phyloP scores from a whole-genome alignment of 2,329 filamentous ascomycete genomes.

The Westerdykella sp. region DNA sequence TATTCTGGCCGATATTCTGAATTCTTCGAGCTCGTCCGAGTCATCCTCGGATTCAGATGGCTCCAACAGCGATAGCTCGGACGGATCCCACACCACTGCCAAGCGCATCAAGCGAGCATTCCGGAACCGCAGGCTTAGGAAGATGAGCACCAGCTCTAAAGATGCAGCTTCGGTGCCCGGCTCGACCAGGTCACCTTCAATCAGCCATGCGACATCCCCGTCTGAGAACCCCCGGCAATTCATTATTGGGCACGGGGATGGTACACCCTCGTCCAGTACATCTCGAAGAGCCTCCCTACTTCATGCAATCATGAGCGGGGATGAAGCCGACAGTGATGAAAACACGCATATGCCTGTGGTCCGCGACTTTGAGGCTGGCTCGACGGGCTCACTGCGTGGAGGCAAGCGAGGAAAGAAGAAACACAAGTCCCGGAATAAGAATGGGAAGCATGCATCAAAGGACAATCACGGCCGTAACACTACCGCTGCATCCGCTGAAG shows the following conservation, averaged over 20 bases:
- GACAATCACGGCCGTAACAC: conserved; percentile 13
- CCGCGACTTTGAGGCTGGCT: conserved; percentile 45
- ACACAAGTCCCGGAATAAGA: conserved; percentile 41
- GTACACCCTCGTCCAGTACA: conserved; percentile 24
- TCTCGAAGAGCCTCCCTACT: conserved; percentile 20
- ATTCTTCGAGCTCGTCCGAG: conserved; percentile 56
- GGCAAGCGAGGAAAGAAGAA: conserved; percentile 38
- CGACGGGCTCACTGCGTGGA: conserved; percentile 28
- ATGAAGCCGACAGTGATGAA: conserved; percentile 50
- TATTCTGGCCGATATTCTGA: conserved; percentile 73
- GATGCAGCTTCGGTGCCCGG: conserved; percentile 50
- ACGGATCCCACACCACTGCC: conserved; percentile 64
- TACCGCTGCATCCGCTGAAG: too few species aligned
- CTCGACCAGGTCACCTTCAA: conserved; percentile 42
- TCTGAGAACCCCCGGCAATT: too few species aligned
- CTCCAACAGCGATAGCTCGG: conserved; percentile 61
- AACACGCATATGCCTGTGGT: conserved; percentile 33
- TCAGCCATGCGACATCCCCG: conserved; percentile 19
- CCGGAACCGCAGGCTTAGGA: conserved; percentile 63
- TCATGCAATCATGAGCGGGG: conserved; percentile 44
- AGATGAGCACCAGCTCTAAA: conserved; percentile 67
- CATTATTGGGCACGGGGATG: too few species aligned
- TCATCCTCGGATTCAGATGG: conserved; percentile 42
- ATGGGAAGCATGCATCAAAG: conserved; percentile 16
- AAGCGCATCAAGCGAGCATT: conserved; percentile 72